Evolutionary conservation across 2,329 filamentous ascomycete species (phyloP).

Genomic region (Escovopsis weberi): DNA sequence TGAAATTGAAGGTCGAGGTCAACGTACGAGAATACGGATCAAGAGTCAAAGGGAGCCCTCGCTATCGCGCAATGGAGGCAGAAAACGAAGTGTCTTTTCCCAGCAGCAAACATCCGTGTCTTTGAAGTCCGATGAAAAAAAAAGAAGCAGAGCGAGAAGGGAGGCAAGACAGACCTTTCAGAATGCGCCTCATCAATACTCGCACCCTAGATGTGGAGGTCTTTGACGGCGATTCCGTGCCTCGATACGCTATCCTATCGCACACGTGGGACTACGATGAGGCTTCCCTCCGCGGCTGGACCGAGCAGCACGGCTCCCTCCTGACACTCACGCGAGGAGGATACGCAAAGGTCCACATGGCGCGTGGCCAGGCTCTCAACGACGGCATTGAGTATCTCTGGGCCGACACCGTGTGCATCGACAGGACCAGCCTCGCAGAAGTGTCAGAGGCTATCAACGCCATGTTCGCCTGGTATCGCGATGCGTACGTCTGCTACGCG

Average conservation of each 20-base stretch:
- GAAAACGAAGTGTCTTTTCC: too few species aligned
- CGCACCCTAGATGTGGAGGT: conserved; percentile 8
- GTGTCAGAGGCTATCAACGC: conserved; percentile 1
- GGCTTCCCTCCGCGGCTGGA: conserved; percentile 9
- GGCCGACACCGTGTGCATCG: conserved; percentile 16
- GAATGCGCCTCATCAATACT: conserved; percentile 14
- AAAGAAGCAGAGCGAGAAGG: neutral
- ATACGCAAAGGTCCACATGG: conserved; percentile 8
- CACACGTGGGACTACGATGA: conserved; percentile 12
- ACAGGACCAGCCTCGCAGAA: conserved; percentile 8
- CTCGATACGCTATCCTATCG: conserved; percentile 13
- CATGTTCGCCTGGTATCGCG: conserved; percentile 10
- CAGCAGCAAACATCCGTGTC: too few species aligned
- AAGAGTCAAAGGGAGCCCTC: too few species aligned
- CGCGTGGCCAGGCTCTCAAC: conserved; percentile 6
- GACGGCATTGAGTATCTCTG: conserved; percentile 11
- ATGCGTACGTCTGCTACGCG: conserved; percentile 11
- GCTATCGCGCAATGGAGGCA: too few species aligned
- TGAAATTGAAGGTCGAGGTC: too few species aligned
- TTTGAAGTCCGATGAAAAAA: neutral
- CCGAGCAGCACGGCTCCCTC: neutral
- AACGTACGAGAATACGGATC: too few species aligned
- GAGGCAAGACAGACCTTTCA: neutral
- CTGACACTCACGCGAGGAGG: conserved; percentile 2
- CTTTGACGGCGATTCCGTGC: conserved; percentile 7